Conservation (phyloP, 805 yeast genomes). For the Naumovozyma castellii region DNA sequence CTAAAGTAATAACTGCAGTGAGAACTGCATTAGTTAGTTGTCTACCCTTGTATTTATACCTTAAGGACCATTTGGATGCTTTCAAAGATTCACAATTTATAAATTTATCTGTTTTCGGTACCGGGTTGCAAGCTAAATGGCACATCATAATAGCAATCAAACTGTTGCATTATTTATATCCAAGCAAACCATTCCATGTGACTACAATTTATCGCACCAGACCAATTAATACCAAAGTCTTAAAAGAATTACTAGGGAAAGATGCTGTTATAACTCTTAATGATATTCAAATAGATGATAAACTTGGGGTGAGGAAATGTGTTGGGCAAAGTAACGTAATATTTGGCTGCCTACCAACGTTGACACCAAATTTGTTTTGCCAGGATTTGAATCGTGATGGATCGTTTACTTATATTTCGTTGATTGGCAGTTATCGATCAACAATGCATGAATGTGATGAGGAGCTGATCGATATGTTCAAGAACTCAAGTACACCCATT, state of each 20-base stretch:
- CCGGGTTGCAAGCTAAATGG: slow-evolving; percentile 60
- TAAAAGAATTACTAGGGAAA: slow-evolving; percentile 24
- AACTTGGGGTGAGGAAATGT: slow-evolving; percentile 13
- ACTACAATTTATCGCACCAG: slow-evolving; percentile 30
- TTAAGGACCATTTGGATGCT: slow-evolving; percentile 25
- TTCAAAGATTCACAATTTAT: slow-evolving; percentile 13
- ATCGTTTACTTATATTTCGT: slow-evolving; percentile 36
- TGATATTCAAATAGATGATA: slow-evolving; percentile 19
- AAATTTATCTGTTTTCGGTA: slow-evolving; percentile 41
- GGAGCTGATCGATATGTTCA: slow-evolving; percentile 30
- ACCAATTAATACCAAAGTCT: slow-evolving; percentile 38
- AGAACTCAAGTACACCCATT: slow-evolving; percentile 33
- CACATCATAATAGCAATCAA: slow-evolving; percentile 29
- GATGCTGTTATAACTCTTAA: slow-evolving; percentile 26
- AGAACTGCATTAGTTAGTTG: slow-evolving; percentile 55
- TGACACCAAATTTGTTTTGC: slow-evolving; percentile 36
- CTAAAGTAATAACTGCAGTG: slow-evolving; percentile 51
- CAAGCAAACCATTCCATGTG: slow-evolving; percentile 24
- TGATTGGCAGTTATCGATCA: slow-evolving; percentile 62
- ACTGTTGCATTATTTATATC: not conserved
- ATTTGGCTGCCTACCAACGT: slow-evolving; percentile 54
- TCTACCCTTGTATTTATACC: slow-evolving; percentile 12
- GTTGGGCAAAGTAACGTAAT: slow-evolving; percentile 38
- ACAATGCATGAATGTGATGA: slow-evolving; percentile 54
- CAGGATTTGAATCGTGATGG: slow-evolving; percentile 20